A percentile compares a stretch with the other conserved stretches of the same genome.
Conservation (phyloP, 179 eudicot species). For the Actinidia chinensis region DNA sequence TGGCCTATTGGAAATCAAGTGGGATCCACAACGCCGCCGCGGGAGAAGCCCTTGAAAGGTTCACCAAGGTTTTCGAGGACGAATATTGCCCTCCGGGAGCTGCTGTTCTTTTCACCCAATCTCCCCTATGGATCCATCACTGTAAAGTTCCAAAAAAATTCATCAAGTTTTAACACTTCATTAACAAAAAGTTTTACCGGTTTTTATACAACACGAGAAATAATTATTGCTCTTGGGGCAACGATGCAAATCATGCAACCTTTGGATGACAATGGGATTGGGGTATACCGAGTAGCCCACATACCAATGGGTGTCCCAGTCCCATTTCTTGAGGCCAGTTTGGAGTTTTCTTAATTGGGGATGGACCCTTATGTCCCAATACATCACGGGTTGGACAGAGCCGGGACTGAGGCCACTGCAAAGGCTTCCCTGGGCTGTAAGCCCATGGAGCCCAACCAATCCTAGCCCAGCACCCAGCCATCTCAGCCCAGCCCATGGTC, state of each 20-base stretch:
- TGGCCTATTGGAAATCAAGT: slow-evolving; percentile 63
- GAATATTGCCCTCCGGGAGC: slow-evolving; percentile 70
- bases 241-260: background rate
- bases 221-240: background rate
- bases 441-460: no score
- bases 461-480: no score
- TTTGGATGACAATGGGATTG: background rate
- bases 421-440: no score
- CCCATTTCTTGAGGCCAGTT: no score
- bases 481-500: no score
- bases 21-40: slow-evolving; percentile 71
- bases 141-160: slow-evolving; percentile 31
- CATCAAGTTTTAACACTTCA: background rate
- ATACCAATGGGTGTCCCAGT: background rate
- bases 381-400: no score
- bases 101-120: slow-evolving; percentile 74
- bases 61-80: slow-evolving; percentile 55
- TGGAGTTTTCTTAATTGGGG: no score
- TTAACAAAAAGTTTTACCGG: no score
- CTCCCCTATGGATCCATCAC: slow-evolving; percentile 57
- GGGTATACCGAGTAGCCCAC: background rate
- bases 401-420: no score
- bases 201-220: no score
- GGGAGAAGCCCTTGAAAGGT: slow-evolving; percentile 53
- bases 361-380: no score